Conservation (phyloP, 2,329 filamentous ascomycete genomes). For the Nigrospora osmanthi region DNA sequence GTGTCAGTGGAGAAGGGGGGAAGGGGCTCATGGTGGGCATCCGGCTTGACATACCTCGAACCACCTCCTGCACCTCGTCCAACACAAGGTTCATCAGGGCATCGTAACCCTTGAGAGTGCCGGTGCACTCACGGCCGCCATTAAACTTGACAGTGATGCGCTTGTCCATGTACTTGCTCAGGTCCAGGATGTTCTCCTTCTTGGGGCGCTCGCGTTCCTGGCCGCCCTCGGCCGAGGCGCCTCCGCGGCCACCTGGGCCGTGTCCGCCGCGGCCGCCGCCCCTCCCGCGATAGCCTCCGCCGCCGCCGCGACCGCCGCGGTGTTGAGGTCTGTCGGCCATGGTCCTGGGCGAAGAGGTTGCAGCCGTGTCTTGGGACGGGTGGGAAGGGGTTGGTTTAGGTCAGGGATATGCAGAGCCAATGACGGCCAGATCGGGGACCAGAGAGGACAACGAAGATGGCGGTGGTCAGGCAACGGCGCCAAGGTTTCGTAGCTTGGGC, state of each 20-base stretch:
- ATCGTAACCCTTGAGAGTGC: slow-evolving; percentile 90
- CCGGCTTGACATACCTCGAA: slow-evolving; percentile 61
- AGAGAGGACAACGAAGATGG: too few relatives aligned
- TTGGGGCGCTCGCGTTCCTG: slow-evolving; percentile 69
- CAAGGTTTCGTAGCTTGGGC: too few relatives aligned
- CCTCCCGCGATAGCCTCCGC: slow-evolving; percentile 25
- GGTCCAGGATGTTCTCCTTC: slow-evolving; percentile 97
- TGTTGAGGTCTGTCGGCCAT: slow-evolving; percentile 38
- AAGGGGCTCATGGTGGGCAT: not conserved
- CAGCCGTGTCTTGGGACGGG: too few relatives aligned
- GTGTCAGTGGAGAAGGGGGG: too few relatives aligned
- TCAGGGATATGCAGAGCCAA: too few relatives aligned
- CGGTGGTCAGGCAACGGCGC: too few relatives aligned
- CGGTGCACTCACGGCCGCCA: slow-evolving; percentile 81
- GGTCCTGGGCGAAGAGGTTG: slow-evolving; percentile 20
- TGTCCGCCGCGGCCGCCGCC: slow-evolving; percentile 25
- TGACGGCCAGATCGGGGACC: too few relatives aligned
- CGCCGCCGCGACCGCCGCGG: slow-evolving; percentile 38
- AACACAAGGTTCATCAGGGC: slow-evolving; percentile 97
- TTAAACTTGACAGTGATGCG: slow-evolving; percentile 93
- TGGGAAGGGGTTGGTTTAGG: too few relatives aligned
- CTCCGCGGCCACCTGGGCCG: slow-evolving; percentile 30
- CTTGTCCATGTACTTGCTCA: slow-evolving; percentile 97
- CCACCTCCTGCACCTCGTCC: slow-evolving; percentile 84
- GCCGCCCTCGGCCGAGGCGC: slow-evolving; percentile 31